Conservation (phyloP, 2,329 filamentous ascomycete genomes). For the Plenodomus biglobosus region DNA sequence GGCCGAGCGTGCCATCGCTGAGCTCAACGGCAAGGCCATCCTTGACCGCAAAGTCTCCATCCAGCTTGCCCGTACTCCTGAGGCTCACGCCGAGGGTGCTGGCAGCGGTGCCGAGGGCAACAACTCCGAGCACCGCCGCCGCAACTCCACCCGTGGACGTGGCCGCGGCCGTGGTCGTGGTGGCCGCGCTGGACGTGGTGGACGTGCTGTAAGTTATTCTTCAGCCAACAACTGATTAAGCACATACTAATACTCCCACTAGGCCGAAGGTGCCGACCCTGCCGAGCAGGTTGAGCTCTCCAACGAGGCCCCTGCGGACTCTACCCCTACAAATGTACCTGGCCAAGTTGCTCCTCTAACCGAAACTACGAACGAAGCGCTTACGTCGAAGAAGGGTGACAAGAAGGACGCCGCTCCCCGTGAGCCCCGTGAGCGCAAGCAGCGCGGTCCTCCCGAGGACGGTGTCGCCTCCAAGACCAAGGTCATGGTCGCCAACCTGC, state of each 20-base stretch:
- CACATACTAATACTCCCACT: conserved; percentile 28
- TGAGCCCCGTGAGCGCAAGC: conserved; percentile 59
- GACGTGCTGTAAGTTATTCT: conserved; percentile 62
- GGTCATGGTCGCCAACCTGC: conserved; percentile 99
- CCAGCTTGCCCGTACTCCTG: conserved; percentile 96
- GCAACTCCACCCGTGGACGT: conserved; percentile 58
- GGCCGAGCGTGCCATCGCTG: conserved; percentile 90
- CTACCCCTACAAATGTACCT: conserved; percentile 53
- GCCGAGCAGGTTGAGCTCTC: conserved; percentile 51
- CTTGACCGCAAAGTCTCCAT: conserved; percentile 99
- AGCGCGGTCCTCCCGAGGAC: conserved; percentile 95
- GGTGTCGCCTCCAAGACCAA: conserved; percentile 99
- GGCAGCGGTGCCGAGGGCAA: conserved; percentile 74
- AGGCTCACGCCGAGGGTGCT: conserved; percentile 74
- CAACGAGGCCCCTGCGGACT: conserved; percentile 48
- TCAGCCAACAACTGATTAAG: neutral
- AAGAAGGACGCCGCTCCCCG: conserved; percentile 49
- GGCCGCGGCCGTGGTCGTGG: conserved; percentile 63
- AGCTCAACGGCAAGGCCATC: conserved; percentile 96
- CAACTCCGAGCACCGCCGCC: conserved; percentile 63
- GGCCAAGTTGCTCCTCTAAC: conserved; percentile 54
- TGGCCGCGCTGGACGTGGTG: conserved; percentile 63
- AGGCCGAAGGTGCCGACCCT: conserved; percentile 49
- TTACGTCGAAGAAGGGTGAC: conserved; percentile 58
- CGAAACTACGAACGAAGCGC: conserved; percentile 56